These are phyloP conservation scores for Borovskyia barvae DNA, from an alignment of 208 protist species.

Conservation along the genomic window DNA sequence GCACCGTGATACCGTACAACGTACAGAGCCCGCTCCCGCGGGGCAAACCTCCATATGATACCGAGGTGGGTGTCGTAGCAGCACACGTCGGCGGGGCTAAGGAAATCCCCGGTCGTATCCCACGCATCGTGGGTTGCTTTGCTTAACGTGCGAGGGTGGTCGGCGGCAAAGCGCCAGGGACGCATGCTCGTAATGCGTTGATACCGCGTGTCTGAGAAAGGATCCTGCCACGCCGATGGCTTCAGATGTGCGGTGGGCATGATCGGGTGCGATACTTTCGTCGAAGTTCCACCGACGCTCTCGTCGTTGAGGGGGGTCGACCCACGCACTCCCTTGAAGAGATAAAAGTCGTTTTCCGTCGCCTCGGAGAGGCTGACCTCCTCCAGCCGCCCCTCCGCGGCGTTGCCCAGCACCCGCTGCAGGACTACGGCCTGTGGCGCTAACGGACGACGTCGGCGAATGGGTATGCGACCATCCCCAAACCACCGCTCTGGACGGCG, in stretches of 20 bases:
- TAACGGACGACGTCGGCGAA: conserved; percentile 27
- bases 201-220: conserved; percentile 13
- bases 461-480: conserved; percentile 43
- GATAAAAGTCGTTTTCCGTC: conserved; percentile 49
- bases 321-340: too few species aligned
- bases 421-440: conserved; percentile 36
- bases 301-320: too few species aligned
- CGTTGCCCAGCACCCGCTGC: conserved; percentile 16
- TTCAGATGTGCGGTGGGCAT: too few species aligned
- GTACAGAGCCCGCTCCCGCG: conserved; percentile 6
- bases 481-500: conserved; percentile 50
- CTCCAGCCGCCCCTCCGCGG: not conserved
- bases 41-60: conserved; percentile 15
- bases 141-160: conserved; percentile 3
- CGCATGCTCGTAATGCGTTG: conserved; percentile 5
- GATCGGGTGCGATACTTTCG: not conserved
- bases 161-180: conserved; percentile 12
- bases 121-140: conserved; percentile 3
- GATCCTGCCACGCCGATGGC: not conserved
- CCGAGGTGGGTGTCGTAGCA: conserved; percentile 20
- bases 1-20: too few species aligned
- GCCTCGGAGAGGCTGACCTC: conserved; percentile 29
- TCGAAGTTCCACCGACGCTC: too few species aligned
- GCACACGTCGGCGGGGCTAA: conserved; percentile 9
- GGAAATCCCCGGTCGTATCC: conserved; percentile 5